phyloP scores from a whole-genome alignment of 2,329 filamentous ascomycete species.

The Aphanocladium album region DNA sequence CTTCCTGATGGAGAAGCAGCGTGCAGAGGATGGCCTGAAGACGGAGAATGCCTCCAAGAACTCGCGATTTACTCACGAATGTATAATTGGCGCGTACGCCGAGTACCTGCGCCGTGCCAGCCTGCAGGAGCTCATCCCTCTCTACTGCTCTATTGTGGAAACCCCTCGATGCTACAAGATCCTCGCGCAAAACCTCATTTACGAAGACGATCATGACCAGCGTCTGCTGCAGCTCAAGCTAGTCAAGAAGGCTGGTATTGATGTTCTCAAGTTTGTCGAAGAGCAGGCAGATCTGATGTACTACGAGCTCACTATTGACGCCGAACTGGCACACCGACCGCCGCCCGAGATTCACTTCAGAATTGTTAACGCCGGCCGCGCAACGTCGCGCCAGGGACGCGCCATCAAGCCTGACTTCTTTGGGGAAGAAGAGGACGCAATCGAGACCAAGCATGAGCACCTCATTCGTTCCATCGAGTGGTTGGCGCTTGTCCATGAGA shows the following conservation, averaged over 20 bases:
- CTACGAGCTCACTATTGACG: constrained; percentile 37
- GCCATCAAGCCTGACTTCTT: constrained; percentile 69
- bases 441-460: constrained; percentile 59
- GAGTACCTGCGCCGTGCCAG: constrained; percentile 68
- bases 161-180: constrained; percentile 61
- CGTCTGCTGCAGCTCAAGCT: constrained; percentile 66
- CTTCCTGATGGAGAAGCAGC: constrained; percentile 60
- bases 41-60: constrained; percentile 15
- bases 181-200: constrained; percentile 71
- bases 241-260: constrained; percentile 69
- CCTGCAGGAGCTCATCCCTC: constrained; percentile 72
- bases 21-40: constrained; percentile 9
- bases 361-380: constrained; percentile 41
- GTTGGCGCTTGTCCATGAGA: constrained; percentile 69
- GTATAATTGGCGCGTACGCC: constrained; percentile 76
- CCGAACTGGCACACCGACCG: constrained; percentile 19
- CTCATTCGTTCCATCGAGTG: constrained; percentile 81
- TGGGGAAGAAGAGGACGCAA: constrained; percentile 49
- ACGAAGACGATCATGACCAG: constrained; percentile 60
- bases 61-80: constrained; percentile 55
- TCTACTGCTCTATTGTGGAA: constrained; percentile 79
- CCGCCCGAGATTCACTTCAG: constrained; percentile 43
- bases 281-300: constrained; percentile 56
- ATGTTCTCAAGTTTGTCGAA: constrained; percentile 68
- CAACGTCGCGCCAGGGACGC: constrained; percentile 43